Base-by-base conservation (phyloP, 108 stramenopile species). In the Chaetoceros muelleri region DNA sequence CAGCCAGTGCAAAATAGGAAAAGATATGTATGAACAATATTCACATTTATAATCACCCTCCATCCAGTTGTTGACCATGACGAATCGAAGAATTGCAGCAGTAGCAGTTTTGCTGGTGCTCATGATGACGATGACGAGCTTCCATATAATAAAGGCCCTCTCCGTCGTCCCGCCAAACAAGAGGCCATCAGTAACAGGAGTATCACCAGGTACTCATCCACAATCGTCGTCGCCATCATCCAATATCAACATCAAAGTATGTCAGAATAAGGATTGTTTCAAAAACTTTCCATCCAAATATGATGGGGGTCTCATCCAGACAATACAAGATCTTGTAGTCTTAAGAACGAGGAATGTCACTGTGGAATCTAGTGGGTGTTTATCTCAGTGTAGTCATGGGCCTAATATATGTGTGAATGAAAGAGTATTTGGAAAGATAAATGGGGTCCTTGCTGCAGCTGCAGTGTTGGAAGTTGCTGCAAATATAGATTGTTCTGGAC, bases 231-330 rank as follows among this genome's bases (percentile, higher is more conserved):
- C 22, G 18, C 51, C 28, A 3, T 31, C 26, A 17, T 28, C 49
- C 1, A 25, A 8, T 31, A 27, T 26, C 3, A 48, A 29, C 49
- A 29, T 70, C 23, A 24, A 50, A 49, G 64, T 65, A 5, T 71
- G 70, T 40, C 64, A 60, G 0, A 71, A 65, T 64, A 71, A 71
- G 44, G 26, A 65, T 49, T 71, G 70, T 49, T 61, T 31, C 28
- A 61, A 65, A 28, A 21, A 44, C 30, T 58, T 46, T 24, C 44
- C 30, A 46, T 5, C 34, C 34, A 40, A 40, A 13, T 40, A 40
- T 40, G 34, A 40, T 40, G 34, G 34, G 13, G 57, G 57, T 1
- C 44, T 66, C 1, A 21, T 53, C 17, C 49, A 59, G 30, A 53
- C 58, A 2, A 34, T 60, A 3, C 17, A n/a, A 10, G 44, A 71